Conservation (phyloP, 139 green algal species). For the Tetraselmis striata region DNA sequence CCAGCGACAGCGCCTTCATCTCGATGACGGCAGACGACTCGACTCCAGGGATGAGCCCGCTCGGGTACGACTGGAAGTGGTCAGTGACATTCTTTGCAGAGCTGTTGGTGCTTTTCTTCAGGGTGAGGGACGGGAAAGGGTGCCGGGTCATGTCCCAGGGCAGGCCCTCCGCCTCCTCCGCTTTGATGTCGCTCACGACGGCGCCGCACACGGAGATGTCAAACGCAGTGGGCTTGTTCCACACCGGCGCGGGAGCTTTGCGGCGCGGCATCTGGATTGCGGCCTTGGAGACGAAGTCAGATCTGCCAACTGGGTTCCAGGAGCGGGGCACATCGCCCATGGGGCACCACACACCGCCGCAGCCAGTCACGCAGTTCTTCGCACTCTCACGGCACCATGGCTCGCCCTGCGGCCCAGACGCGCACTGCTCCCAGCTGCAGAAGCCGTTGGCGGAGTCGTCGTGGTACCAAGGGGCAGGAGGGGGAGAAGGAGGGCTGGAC, state of each 20-base stretch:
- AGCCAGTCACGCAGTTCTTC: neutral
- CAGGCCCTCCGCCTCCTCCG: neutral
- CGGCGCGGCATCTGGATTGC: neutral
- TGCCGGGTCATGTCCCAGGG: neutral
- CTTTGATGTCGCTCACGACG: neutral
- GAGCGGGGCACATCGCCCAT: neutral
- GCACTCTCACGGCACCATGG: neutral
- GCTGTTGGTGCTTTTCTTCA: no score
- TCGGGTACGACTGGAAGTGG: no score
- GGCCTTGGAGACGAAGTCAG: neutral
- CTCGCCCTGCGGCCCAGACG: neutral
- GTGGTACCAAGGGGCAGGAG: neutral
- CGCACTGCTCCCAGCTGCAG: neutral
- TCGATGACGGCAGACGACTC: no score
- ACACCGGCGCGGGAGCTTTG: no score
- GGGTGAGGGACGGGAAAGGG: neutral
- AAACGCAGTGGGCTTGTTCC: neutral
- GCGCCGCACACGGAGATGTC: neutral
- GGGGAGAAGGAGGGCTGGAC: neutral
- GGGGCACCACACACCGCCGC: neutral
- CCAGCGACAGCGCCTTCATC: no score
- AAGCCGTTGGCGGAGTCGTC: neutral
- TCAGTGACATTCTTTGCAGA: no score
- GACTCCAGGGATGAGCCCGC: no score
- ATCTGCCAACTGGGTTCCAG: neutral